These are phyloP conservation scores for Aspergillus viridinutans DNA, from an alignment of 2,329 filamentous ascomycete genomes.

Conservation along the genomic window DNA sequence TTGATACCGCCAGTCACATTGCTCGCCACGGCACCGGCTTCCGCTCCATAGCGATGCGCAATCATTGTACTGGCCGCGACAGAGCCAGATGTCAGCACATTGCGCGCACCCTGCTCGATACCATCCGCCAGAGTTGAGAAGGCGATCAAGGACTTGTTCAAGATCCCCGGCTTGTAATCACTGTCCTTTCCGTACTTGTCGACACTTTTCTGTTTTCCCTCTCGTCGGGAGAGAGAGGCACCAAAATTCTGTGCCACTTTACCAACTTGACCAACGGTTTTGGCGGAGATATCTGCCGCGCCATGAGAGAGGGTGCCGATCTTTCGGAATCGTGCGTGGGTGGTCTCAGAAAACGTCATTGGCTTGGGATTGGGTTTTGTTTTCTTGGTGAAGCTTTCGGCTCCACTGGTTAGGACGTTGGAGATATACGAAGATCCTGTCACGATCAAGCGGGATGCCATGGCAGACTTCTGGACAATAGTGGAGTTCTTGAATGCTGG, in stretches of 20 bases:
- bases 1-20: constrained; percentile 81
- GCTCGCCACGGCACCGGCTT: constrained; percentile 74
- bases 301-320: constrained; percentile 81
- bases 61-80: constrained; percentile 81
- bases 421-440: constrained; percentile 77
- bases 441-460: constrained; percentile 86
- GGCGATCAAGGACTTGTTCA: constrained; percentile 96
- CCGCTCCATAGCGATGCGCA: constrained; percentile 79
- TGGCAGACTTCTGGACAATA: constrained; percentile 79
- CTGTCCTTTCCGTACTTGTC: constrained; percentile 63
- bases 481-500: constrained; percentile 88
- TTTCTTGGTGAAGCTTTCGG: constrained; percentile 74
- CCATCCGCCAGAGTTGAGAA: constrained; percentile 94
- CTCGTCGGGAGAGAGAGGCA: constrained; percentile 65
- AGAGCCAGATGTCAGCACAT: constrained; percentile 68
- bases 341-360: constrained; percentile 80
- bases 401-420: constrained; percentile 70
- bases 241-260: constrained; percentile 87
- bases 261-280: constrained; percentile 79
- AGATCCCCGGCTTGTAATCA: constrained; percentile 79
- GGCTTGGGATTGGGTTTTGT: constrained; percentile 75
- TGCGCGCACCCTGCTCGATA: constrained; percentile 79
- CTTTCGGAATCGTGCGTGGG: constrained; percentile 79
- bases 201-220: constrained; percentile 53
- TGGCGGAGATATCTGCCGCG: constrained; percentile 74